Conservation (phyloP, 306 rosid species). For the Echinosophora koreensis region DNA sequence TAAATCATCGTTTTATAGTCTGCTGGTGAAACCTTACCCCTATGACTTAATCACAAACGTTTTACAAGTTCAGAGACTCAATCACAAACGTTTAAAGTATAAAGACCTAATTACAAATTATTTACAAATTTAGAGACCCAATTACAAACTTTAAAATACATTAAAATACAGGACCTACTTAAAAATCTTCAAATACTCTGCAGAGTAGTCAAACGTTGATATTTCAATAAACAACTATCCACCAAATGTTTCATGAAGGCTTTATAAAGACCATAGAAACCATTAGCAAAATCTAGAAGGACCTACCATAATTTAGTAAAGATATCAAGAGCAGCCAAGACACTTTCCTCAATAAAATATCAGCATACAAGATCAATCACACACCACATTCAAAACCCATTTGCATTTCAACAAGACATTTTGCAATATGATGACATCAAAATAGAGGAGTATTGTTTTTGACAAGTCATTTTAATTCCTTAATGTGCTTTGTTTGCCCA, state of each 20-base stretch:
- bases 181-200: too few relatives aligned
- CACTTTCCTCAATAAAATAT: slow-evolving; percentile 1
- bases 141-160: too few relatives aligned
- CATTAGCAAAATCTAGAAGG: background rate
- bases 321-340: background rate
- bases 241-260: background rate
- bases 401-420: background rate
- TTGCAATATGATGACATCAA: background rate
- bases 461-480: slow-evolving; percentile 38
- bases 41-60: too few relatives aligned
- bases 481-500: slow-evolving; percentile 35
- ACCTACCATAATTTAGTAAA: background rate
- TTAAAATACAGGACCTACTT: too few relatives aligned
- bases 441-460: slow-evolving; percentile 27
- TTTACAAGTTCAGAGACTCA: too few relatives aligned
- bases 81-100: too few relatives aligned
- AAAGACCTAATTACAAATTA: too few relatives aligned
- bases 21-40: too few relatives aligned
- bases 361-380: background rate
- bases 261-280: background rate
- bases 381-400: slow-evolving; percentile 10
- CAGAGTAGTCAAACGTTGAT: background rate
- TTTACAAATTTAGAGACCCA: too few relatives aligned
- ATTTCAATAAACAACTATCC: background rate
- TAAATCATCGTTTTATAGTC: too few relatives aligned